Conservation (phyloP, 169 alveolate species). For the Babesia sp. region DNA sequence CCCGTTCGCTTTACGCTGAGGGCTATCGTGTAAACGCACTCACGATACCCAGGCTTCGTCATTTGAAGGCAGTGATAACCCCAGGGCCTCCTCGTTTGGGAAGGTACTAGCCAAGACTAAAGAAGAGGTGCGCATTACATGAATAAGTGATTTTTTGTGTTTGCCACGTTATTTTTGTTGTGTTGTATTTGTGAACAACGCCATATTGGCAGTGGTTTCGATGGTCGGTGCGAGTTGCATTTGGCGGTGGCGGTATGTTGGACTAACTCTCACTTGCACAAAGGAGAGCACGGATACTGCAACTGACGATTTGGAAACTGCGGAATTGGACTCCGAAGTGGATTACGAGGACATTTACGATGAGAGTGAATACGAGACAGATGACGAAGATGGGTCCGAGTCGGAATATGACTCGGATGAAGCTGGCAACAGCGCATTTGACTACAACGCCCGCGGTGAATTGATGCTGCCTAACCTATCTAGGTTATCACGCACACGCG, state of each 20-base stretch:
- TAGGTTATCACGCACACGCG: slow-evolving; percentile 44
- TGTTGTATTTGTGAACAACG: neutral
- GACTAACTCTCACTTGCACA: slow-evolving; percentile 40
- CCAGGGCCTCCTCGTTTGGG: neutral
- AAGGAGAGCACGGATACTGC: slow-evolving; percentile 12
- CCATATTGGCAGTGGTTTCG: slow-evolving; percentile 10
- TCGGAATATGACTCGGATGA: slow-evolving; percentile 46
- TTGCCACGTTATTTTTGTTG: neutral
- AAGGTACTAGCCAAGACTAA: slow-evolving; percentile 21
- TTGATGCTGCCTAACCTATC: slow-evolving; percentile 34
- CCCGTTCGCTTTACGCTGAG: neutral
- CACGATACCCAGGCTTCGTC: neutral
- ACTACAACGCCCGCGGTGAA: slow-evolving; percentile 62
- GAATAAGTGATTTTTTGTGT: neutral
- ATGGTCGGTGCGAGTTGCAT: slow-evolving; percentile 43
- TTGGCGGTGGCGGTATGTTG: slow-evolving; percentile 26
- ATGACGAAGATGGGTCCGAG: slow-evolving; percentile 8
- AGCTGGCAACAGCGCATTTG: slow-evolving; percentile 39
- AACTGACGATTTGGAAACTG: slow-evolving; percentile 7
- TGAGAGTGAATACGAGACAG: slow-evolving; percentile 19
- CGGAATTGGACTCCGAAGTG: slow-evolving; percentile 16
- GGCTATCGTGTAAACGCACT: neutral
- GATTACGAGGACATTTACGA: slow-evolving; percentile 41
- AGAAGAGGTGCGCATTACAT: slow-evolving; percentile 42
- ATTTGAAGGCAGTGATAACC: neutral